phyloP scores from a whole-genome alignment of 2,329 filamentous ascomycete genomes.

The Beauveria asiatica region DNA sequence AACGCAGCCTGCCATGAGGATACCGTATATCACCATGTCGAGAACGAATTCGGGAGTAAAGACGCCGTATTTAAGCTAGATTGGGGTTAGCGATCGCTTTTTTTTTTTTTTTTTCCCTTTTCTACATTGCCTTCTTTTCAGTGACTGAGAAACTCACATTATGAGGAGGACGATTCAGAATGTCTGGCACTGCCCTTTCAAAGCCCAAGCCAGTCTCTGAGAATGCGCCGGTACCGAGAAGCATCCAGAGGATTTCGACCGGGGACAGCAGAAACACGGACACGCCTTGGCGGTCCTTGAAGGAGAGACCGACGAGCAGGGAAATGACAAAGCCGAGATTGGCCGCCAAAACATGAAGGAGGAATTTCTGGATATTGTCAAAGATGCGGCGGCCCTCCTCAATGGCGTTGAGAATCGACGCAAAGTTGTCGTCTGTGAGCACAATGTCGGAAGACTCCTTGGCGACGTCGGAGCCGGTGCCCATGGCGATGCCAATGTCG shows the following conservation, averaged over 20 bases:
- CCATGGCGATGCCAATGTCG: conserved; percentile 66
- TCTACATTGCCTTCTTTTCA: background rate
- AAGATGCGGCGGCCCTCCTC: conserved; percentile 61
- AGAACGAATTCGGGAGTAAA: conserved; percentile 56
- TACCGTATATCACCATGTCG: conserved; percentile 55
- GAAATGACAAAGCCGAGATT: conserved; percentile 61
- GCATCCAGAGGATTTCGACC: conserved; percentile 66
- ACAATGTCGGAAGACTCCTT: conserved; percentile 59
- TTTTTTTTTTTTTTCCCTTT: too few species aligned
- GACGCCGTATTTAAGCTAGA: conserved; percentile 39
- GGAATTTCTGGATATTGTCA: conserved; percentile 64
- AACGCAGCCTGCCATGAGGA: conserved; percentile 54
- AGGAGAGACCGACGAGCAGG: conserved; percentile 58
- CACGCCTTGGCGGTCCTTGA: conserved; percentile 54
- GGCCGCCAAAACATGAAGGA: conserved; percentile 55
- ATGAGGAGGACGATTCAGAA: conserved; percentile 58
- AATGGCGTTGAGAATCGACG: conserved; percentile 32
- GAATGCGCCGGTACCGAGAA: conserved; percentile 63
- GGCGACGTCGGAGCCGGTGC: conserved; percentile 59
- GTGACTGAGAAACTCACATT: conserved; percentile 29
- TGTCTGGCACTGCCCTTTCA: conserved; percentile 57
- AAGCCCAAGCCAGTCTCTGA: conserved; percentile 67
- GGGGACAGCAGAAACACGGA: conserved; percentile 64
- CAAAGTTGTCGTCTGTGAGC: conserved; percentile 62
- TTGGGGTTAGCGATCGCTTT: background rate